Base-by-base conservation (phyloP, 345 rosid genomes). In the Passiflora organensis region DNA sequence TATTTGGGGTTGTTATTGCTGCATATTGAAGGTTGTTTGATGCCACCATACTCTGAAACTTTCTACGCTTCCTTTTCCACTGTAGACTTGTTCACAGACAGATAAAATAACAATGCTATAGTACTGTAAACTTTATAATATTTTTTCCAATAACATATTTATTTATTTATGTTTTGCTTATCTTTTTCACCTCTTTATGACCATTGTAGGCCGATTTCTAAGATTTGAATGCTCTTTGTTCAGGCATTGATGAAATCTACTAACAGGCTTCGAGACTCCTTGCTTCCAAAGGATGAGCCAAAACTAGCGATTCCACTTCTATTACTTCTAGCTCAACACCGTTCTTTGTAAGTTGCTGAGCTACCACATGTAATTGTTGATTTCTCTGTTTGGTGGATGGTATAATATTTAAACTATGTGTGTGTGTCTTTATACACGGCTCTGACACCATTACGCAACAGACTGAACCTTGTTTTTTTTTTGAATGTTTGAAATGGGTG, bases 241-340 rank as follows among this genome's bases (percentile, higher is more conserved):
- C 91, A 94, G 99, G 96, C 97, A 43, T 77, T 94, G 77, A 43
- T 85, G 59, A 94, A 94, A 77, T 94, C 99, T 51, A 87, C 96
- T 44, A 83, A 82, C 69, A 79, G 99, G 67, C 78, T 94, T 41
- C 76, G 95, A 62, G 99, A 94, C 66, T 85, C 99, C 0, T 77
- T 94, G 76, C 86, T 89, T 64, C 82, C 99, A 9, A 87, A 79
- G 78, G 99, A 89, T 75, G 97, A 94, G 64, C 90, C 90, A 34
- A 94, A 85, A 74, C 69, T 89, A 72, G 99, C 97, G 25, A 68
- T 87, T 58, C 96, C 97, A 18, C 88, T 89, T 66, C 72, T 94
- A 72, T 70, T 94, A 58, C 96, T 94, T 71, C 69, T 94, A 43
- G 96, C 97, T 46, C 99, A 94, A 67, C 95, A 94, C 63, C 93